Conservation (phyloP, 148 eudicot species). For the Nyssa sinensis region DNA sequence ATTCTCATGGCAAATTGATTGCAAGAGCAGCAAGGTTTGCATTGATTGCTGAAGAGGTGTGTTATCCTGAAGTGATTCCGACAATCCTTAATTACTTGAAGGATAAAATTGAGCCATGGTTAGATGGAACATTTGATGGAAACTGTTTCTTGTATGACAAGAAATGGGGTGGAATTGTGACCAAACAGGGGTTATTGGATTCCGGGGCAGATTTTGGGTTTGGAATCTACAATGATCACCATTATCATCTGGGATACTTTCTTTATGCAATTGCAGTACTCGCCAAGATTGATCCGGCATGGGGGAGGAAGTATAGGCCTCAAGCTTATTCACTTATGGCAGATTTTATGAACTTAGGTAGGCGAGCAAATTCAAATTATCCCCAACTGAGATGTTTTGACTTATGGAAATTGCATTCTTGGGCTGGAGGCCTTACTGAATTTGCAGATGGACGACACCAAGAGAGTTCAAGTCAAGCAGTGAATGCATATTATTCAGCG, state of each 20-base stretch:
- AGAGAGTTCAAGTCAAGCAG: constrained; percentile 69
- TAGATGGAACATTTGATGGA: constrained; percentile 64
- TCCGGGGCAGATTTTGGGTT: constrained; percentile 91
- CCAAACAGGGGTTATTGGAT: constrained; percentile 68
- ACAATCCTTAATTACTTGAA: constrained; percentile 56
- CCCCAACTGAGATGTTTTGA: constrained; percentile 84
- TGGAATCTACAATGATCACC: constrained; percentile 89
- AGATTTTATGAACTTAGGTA: constrained; percentile 79
- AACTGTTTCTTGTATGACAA: constrained; percentile 81
- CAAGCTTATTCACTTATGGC: constrained; percentile 85
- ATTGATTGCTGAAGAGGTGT: constrained; percentile 86
- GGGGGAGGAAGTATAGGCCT: constrained; percentile 82
- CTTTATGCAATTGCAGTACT: constrained; percentile 82
- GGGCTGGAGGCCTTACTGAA: constrained; percentile 92
- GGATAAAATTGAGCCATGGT: constrained; percentile 84
- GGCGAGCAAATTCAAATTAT: constrained; percentile 37
- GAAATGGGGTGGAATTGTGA: constrained; percentile 90
- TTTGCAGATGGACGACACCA: constrained; percentile 84
- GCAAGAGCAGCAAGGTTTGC: constrained; percentile 95
- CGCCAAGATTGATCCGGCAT: constrained; percentile 82
- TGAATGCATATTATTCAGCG: constrained; percentile 66
- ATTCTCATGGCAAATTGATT: constrained; percentile 76
- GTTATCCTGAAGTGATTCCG: constrained; percentile 64
- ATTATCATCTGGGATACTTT: constrained; percentile 85
- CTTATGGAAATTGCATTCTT: constrained; percentile 84